Conservation (phyloP, 75 land plant species). For the Ceratopteris richardii region DNA sequence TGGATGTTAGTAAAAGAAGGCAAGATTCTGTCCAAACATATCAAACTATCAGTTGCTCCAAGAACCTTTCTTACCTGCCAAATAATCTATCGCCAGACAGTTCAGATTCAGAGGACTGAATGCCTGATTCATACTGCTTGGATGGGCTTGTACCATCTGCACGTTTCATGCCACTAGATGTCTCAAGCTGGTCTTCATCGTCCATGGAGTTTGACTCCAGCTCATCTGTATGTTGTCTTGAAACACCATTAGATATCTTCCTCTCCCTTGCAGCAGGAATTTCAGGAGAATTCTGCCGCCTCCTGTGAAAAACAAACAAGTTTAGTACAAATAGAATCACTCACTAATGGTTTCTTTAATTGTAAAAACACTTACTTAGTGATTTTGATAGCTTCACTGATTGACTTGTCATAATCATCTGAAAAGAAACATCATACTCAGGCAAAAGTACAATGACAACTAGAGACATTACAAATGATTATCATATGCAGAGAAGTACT, state of each 20-base stretch:
- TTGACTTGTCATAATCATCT: slow-evolving; percentile 95
- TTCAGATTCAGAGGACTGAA: too few relatives aligned
- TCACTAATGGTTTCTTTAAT: too few relatives aligned
- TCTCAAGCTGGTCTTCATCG: slow-evolving; percentile 3
- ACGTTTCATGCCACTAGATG: too few relatives aligned
- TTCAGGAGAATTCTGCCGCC: background rate
- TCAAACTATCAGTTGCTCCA: background rate
- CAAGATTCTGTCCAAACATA: background rate
- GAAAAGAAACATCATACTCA: slow-evolving; percentile 20
- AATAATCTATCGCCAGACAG: too few relatives aligned
- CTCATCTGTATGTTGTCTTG: slow-evolving; percentile 5
- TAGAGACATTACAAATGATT: background rate
- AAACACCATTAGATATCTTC: background rate
- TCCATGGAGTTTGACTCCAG: background rate
- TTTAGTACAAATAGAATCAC: background rate
- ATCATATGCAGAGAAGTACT: background rate
- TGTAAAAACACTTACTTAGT: slow-evolving; percentile 68
- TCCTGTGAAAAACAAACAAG: background rate
- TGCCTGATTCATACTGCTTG: too few relatives aligned
- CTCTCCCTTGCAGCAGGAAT: background rate
- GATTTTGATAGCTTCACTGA: slow-evolving; percentile 89
- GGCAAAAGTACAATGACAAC: background rate
- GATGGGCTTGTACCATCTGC: too few relatives aligned
- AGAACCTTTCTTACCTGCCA: too few relatives aligned
- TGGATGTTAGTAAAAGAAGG: background rate